Evolutionary conservation across 225 moss, liverwort and hornwort species (phyloP).

Genomic region (Bryum argenteum): DNA sequence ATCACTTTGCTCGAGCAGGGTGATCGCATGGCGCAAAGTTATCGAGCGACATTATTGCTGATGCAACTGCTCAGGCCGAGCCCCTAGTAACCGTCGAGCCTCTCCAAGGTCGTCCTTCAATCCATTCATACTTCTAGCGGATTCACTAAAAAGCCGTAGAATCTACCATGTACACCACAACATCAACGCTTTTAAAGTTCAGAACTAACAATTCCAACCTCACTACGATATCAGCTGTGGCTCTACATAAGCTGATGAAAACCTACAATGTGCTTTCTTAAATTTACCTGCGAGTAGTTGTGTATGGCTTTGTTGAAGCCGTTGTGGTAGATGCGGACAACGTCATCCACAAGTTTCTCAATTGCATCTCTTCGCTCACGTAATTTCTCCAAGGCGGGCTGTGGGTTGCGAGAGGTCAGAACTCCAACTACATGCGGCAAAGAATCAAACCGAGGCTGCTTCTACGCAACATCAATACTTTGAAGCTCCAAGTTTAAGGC

Average conservation of each 20-base stretch:
- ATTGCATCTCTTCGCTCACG: constrained; percentile 93
- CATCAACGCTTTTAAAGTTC: constrained; percentile 26
- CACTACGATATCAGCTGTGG: constrained; percentile 1
- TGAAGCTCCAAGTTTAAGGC: constrained; percentile 58
- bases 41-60: constrained; percentile 99
- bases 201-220: constrained; percentile 9
- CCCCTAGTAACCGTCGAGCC: constrained; percentile 80
- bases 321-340: constrained; percentile 94
- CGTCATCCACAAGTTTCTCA: constrained; percentile 97
- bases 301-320: constrained; percentile 95
- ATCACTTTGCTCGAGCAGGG: constrained; percentile 96
- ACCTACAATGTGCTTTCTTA: not conserved
- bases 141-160: constrained; percentile 94
- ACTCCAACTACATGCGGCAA: constrained; percentile 95
- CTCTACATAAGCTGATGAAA: constrained; percentile 16
- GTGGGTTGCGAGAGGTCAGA: constrained; percentile 83
- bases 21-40: constrained; percentile 96
- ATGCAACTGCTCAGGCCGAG: constrained; percentile 96
- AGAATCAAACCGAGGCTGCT: constrained; percentile 96
- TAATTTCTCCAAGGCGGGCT: constrained; percentile 76
- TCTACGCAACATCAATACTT: constrained; percentile 90
- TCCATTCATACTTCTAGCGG: constrained; percentile 92
- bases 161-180: constrained; percentile 58
- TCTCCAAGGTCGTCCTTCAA: constrained; percentile 86
- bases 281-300: constrained; percentile 67